Evolutionary conservation across 2,329 filamentous ascomycete genomes (phyloP).

Genomic region (Aureobasidium musti): DNA sequence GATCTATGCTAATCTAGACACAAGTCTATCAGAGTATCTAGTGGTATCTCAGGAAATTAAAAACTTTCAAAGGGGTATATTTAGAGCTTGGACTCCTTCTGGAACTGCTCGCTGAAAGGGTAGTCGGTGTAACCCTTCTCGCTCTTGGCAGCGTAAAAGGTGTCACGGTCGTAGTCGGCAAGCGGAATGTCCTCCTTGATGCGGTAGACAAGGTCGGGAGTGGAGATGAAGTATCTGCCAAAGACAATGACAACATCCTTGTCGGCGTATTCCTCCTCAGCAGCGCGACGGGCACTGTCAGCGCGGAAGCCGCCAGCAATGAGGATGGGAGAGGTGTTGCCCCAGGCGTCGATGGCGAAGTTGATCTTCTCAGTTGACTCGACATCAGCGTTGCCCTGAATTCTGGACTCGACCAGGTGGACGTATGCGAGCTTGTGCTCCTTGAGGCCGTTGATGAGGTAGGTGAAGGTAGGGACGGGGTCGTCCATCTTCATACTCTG

Average conservation of each 20-base stretch:
- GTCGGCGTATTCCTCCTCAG: slow-evolving; percentile 48
- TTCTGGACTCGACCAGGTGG: slow-evolving; percentile 62
- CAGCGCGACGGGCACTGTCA: slow-evolving; percentile 42
- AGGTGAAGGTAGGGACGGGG: slow-evolving; percentile 63
- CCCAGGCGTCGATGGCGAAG: slow-evolving; percentile 52
- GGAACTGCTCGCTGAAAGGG: slow-evolving; percentile 43
- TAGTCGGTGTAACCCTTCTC: slow-evolving; percentile 49
- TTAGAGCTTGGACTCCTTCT: slow-evolving; percentile 33
- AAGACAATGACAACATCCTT: slow-evolving; percentile 52
- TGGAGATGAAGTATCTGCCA: slow-evolving; percentile 54
- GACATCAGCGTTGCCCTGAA: slow-evolving; percentile 49
- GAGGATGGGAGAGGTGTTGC: slow-evolving; percentile 50
- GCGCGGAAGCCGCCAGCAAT: slow-evolving; percentile 49
- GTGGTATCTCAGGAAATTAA: slow-evolving; percentile 12
- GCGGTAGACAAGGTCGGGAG: slow-evolving; percentile 53
- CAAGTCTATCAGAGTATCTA: slow-evolving; percentile 1
- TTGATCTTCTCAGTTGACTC: slow-evolving; percentile 48
- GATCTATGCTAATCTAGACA: slow-evolving; percentile 4
- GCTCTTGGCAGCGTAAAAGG: slow-evolving; percentile 49
- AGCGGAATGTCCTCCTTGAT: slow-evolving; percentile 49
- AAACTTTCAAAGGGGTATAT: background rate
- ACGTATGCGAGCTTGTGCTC: slow-evolving; percentile 60
- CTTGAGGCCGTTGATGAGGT: slow-evolving; percentile 57
- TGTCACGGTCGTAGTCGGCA: slow-evolving; percentile 49
- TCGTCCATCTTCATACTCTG: slow-evolving; percentile 65